Conservation (phyloP, 805 yeast species). For the Ogataea neopini region DNA sequence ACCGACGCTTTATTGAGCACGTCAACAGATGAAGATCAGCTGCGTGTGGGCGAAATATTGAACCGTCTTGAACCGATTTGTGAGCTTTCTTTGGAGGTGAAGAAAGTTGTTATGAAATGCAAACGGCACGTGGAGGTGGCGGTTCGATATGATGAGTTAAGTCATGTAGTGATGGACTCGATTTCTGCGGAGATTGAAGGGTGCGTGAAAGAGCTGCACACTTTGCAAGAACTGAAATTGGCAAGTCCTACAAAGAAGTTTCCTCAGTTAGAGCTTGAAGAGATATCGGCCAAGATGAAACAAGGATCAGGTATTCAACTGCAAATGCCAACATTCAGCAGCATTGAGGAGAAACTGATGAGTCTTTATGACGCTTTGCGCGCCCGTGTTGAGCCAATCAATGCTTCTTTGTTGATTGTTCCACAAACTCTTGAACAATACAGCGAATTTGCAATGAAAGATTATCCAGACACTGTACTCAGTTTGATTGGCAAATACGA, state of each 20-base stretch:
- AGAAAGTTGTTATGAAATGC: slow-evolving; percentile 29
- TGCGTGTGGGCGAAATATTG: slow-evolving; percentile 4
- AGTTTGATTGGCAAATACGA: slow-evolving; percentile 42
- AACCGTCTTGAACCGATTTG: slow-evolving; percentile 31
- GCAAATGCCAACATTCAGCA: slow-evolving; percentile 41
- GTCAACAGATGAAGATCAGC: not conserved
- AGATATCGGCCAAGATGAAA: slow-evolving; percentile 13
- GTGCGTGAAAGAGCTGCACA: slow-evolving; percentile 38
- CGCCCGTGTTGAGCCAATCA: slow-evolving; percentile 48
- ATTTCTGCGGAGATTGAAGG: slow-evolving; percentile 41
- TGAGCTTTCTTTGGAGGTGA: slow-evolving; percentile 31
- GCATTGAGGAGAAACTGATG: slow-evolving; percentile 41
- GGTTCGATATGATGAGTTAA: slow-evolving; percentile 46
- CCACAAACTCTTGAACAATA: slow-evolving; percentile 52
- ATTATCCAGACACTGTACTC: slow-evolving; percentile 35
- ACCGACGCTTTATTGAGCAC: slow-evolving; percentile 10
- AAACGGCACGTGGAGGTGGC: slow-evolving; percentile 41
- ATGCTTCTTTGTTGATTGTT: slow-evolving; percentile 51
- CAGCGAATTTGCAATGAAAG: slow-evolving; percentile 30
- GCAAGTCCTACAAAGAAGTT: slow-evolving; percentile 42
- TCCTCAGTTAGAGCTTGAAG: slow-evolving; percentile 16
- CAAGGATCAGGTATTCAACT: slow-evolving; percentile 17
- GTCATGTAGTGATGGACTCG: slow-evolving; percentile 41
- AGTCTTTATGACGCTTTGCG: slow-evolving; percentile 44
- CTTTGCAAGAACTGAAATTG: slow-evolving; percentile 39